Evolutionary conservation across 768 basidiomycete species (phyloP), one percentile per base, ranked within the genome.

Genomic region (Lactifluus subvellereus): DNA sequence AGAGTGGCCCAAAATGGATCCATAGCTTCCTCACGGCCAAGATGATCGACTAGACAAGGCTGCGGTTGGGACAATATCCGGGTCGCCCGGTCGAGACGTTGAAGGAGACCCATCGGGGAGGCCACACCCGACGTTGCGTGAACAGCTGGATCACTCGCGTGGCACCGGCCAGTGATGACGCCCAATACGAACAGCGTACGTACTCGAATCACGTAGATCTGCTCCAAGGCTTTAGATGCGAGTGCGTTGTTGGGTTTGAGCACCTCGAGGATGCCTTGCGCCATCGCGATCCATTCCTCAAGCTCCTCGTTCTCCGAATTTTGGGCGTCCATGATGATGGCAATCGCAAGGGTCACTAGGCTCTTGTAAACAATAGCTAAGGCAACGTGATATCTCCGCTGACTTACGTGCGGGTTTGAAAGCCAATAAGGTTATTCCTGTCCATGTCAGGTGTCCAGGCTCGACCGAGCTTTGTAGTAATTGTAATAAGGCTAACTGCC

Each of bases 281-380:
- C 68, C 43, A 69, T 54, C 20, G 59, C 56, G 32, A 71, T 66
- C 70, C 70, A 71, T 42, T 69, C 70, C 54, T 69, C 70, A 2
- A 71, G 52, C 57, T 70, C 70, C 52, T 71, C 67, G 30, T 65
- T 69, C 48, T 65, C 61, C 18, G 63, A 52, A 37, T 62, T 61
- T 13, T 60, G 50, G 9, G 70, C 27, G 20, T 71, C 68, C 68
- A 71, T 69, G n/a, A 71, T 59, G 42, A 71, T 66, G 27, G 70
- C 70, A 32, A 71, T 57, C 11, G 68, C 68, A 30, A 71, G 62
- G 47, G 53, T 60, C 59, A 71, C 70, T 71, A 59, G 6, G 49
- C 3, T 2, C 3, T 20, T 16, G 32, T 64, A n/a, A 64, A 54
- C 22, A 6, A 27, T 37, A 11, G 9, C 18, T 2, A 27, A 30